Conservation (phyloP, 441 rosid genomes). For the Brassica hybrid region DNA sequence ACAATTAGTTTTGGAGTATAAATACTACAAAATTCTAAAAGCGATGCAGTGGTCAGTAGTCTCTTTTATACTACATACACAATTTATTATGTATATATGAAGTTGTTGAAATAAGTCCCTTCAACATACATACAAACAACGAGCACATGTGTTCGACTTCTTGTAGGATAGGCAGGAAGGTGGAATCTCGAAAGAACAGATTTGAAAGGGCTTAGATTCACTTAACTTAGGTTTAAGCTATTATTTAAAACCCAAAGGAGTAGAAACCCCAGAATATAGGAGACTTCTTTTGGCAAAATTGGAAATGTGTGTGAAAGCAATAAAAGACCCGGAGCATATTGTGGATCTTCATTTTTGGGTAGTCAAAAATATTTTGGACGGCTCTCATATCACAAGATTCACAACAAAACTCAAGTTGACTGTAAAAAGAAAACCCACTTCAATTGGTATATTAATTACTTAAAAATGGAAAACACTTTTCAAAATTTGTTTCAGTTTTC, state of each 20-base stretch:
- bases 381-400: slow-evolving; percentile 24
- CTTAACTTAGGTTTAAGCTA: background rate
- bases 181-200: slow-evolving; percentile 38
- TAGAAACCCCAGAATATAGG: background rate
- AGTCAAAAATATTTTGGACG: background rate
- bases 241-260: background rate
- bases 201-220: background rate
- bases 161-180: slow-evolving; percentile 30
- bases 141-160: slow-evolving; percentile 23
- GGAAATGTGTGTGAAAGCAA: slow-evolving; percentile 11
- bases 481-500: background rate
- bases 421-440: background rate
- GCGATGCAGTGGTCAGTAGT: slow-evolving; percentile 1
- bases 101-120: slow-evolving; percentile 14
- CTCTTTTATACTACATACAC: slow-evolving; percentile 16
- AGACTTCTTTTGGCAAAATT: slow-evolving; percentile 1
- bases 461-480: background rate
- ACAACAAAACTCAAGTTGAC: slow-evolving; percentile 14
- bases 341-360: slow-evolving; percentile 14
- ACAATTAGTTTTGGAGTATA: background rate
- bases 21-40: background rate
- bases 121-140: background rate
- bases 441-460: background rate
- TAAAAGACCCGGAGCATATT: slow-evolving; percentile 16
- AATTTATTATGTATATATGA: background rate